Evolutionary conservation across 371 early-diverging fungal species (phyloP).

Genomic region (Mucor piriformis): DNA sequence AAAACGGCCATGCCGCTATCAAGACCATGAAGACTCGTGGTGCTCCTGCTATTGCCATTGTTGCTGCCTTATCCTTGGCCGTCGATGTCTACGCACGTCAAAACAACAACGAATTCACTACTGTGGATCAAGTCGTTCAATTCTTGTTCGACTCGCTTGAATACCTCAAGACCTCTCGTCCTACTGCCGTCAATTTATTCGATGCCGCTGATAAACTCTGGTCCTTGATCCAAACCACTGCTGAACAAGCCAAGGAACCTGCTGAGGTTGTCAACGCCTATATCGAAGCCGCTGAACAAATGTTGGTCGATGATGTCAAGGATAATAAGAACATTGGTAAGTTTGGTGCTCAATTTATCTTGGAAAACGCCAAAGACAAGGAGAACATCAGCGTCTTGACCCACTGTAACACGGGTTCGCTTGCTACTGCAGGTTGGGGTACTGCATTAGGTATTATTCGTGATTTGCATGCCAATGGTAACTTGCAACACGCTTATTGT

Average conservation of each 20-base stretch:
- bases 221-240: constrained; percentile 32
- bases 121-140: constrained; percentile 44
- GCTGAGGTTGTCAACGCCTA: constrained; percentile 59
- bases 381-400: constrained; percentile 77
- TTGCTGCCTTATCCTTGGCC: constrained; percentile 89
- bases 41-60: constrained; percentile 97
- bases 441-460: constrained; percentile 92
- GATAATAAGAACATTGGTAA: constrained; percentile 91
- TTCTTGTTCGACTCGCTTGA: constrained; percentile 71
- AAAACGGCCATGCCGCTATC: constrained; percentile 88
- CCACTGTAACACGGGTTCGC: constrained; percentile 95
- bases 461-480: constrained; percentile 60
- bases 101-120: constrained; percentile 36
- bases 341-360: constrained; percentile 75
- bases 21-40: constrained; percentile 93
- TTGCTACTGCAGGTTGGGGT: constrained; percentile 87
- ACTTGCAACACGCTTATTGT: constrained; percentile 84
- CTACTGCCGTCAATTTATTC: constrained; percentile 96
- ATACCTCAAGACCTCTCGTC: constrained; percentile 87
- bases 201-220: constrained; percentile 84
- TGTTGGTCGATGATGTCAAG: constrained; percentile 84
- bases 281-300: constrained; percentile 77
- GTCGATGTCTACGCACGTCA: constrained; percentile 70
- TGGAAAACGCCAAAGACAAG: constrained; percentile 39
- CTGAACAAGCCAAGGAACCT: constrained; percentile 24